These are phyloP conservation scores for Barnettozyma californica DNA, from an alignment of 805 yeast genomes.

Conservation along the genomic window DNA sequence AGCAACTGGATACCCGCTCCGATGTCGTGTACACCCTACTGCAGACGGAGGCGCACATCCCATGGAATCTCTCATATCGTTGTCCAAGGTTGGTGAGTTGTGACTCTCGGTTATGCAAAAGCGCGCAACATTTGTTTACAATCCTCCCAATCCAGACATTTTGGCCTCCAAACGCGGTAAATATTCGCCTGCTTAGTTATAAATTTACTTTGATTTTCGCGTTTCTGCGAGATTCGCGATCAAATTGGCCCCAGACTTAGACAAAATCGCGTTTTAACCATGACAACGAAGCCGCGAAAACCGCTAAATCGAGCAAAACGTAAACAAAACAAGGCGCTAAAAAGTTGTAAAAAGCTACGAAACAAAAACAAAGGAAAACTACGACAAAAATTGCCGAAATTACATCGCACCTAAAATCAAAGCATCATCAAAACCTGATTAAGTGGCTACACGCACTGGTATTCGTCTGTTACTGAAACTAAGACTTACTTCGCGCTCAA, in stretches of 20 bases:
- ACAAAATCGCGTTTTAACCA: background rate
- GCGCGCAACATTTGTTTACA: background rate
- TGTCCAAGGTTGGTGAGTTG: background rate
- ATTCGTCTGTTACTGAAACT: background rate
- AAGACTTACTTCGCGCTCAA: background rate
- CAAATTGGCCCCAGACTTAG: background rate
- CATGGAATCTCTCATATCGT: background rate
- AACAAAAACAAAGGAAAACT: conserved; percentile 4
- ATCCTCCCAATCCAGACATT: background rate
- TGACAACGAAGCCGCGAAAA: background rate
- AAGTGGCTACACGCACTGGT: background rate
- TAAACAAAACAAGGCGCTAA: conserved; percentile 10
- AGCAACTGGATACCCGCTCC: background rate
- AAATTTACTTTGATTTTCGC: background rate
- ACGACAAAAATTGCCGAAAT: background rate
- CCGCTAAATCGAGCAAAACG: conserved; percentile 24
- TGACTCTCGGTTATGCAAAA: background rate
- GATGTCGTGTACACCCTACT: background rate
- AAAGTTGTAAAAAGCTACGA: background rate
- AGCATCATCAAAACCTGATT: background rate
- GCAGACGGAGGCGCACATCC: background rate
- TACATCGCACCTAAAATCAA: background rate
- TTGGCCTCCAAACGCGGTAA: background rate
- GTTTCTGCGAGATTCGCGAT: background rate
- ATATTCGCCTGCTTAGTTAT: background rate